These are phyloP conservation scores for Pythium sp. DNA, from an alignment of 352 stramenopile species.

Conservation along the genomic window DNA sequence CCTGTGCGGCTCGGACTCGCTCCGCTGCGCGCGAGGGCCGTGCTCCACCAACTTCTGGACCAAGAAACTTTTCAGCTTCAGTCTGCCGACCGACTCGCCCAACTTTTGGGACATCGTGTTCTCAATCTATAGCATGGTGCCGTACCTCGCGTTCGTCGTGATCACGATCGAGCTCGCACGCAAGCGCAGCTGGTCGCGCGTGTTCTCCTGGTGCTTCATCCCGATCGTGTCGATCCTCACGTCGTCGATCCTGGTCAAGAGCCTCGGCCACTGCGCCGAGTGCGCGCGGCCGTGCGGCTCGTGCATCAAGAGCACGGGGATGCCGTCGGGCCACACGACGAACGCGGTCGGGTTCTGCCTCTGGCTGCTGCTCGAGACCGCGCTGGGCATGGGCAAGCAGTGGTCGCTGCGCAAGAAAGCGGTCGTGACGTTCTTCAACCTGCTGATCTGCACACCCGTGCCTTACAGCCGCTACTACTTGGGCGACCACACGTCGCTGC, in stretches of 20 bases:
- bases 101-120: constrained; percentile 51
- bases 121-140: constrained; percentile 53
- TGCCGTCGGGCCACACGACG: constrained; percentile 55
- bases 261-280: constrained; percentile 40
- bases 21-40: constrained; percentile 44
- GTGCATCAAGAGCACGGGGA: constrained; percentile 44
- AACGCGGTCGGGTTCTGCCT: constrained; percentile 49
- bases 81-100: constrained; percentile 26
- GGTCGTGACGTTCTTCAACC: constrained; percentile 2
- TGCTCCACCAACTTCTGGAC: constrained; percentile 43
- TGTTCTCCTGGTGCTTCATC: constrained; percentile 52
- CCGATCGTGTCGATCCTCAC: constrained; percentile 46
- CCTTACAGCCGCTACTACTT: constrained; percentile 61
- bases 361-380: constrained; percentile 46
- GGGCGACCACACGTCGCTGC: constrained; percentile 53
- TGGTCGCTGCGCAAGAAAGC: constrained; percentile 23
- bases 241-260: constrained; percentile 32
- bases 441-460: constrained; percentile 41
- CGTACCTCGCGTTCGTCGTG: constrained; percentile 41
- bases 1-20: constrained; percentile 41
- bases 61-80: constrained; percentile 53
- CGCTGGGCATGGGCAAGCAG: constrained; percentile 30
- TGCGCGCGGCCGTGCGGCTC: constrained; percentile 46
- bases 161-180: constrained; percentile 36
- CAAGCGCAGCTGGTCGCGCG: constrained; percentile 37